Evolutionary conservation across 192 early-diverging fungal species (phyloP), one percentile per base, ranked within the genome.

Genomic region (Coemansia sp.): DNA sequence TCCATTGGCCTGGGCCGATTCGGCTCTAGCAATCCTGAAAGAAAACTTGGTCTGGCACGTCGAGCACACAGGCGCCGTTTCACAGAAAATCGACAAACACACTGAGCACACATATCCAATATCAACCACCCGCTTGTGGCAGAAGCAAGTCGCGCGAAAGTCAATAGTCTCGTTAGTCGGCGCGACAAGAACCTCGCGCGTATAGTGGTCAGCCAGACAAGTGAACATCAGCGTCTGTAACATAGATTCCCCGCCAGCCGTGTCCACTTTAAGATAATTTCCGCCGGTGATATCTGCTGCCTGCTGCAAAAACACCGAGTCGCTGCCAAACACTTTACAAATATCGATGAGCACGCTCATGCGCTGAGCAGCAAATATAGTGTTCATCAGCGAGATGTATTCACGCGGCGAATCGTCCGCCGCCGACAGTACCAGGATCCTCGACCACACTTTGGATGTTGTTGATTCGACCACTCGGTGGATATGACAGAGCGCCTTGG

Each of bases 101-200:
- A 98, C 96, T 1, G 95, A 96, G 74, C 98, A 99, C n/a, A 99
- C 98, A 80, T 87, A 98, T 0, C 95, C 98, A 68, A 97, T 87
- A 70, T 95, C 93, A 14, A 98, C 89, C 41, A 94, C 90, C 51
- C 86, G 88, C 70, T 94, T 95, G 80, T 99, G 98, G 75, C 98
- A 99, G 62, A 99, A 99, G 73, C 98, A 99, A 0, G 94, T 91
- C 7, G 98, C 93, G 12, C 95, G 76, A 70, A 95, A 99, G 78
- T 99, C 95, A 0, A 98, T 91, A 39, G 91, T 82, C 62, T 91
- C 89, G 55, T 92, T 89, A 21, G 85, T 85, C 0, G 94, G 94
- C 21, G 94, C 72, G 37, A 85, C 87, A 1, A 98, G 76, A 5
- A 89, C 85, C 14, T 82, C 87, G 21, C 95, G 86, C 11, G 91